These are phyloP conservation scores for Dothistroma septosporum DNA, from an alignment of 2,329 filamentous ascomycete species.

Conservation along the genomic window DNA sequence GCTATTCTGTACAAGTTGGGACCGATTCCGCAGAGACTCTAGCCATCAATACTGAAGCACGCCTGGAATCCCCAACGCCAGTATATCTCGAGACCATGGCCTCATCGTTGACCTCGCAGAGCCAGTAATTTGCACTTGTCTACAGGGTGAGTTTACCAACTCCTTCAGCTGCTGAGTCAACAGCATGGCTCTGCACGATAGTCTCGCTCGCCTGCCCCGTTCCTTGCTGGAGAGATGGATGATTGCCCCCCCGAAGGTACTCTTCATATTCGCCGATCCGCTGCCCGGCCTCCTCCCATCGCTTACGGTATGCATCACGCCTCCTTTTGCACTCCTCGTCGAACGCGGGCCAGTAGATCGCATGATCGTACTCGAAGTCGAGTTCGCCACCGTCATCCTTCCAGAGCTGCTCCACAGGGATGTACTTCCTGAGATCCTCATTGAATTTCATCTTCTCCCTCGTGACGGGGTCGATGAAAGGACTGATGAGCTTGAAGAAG, in stretches of 20 bases:
- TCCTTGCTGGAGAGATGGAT: conserved; percentile 28
- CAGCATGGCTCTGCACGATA: conserved; percentile 4
- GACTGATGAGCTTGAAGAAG: conserved; percentile 94
- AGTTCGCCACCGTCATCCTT: conserved; percentile 72
- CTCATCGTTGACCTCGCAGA: not conserved
- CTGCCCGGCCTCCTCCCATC: conserved; percentile 79
- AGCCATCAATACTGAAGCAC: not conserved
- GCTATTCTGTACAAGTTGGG: not conserved
- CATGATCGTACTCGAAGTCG: conserved; percentile 88
- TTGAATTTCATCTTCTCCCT: conserved; percentile 97
- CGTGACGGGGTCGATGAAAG: conserved; percentile 93
- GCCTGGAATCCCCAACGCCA: not conserved
- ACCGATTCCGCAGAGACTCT: not conserved
- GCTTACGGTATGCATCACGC: conserved; percentile 57
- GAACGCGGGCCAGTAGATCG: conserved; percentile 82
- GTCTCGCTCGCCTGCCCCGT: conserved; percentile 5
- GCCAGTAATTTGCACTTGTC: conserved; percentile 12
- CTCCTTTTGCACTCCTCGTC: conserved; percentile 65
- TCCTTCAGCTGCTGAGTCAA: conserved; percentile 9
- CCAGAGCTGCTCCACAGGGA: conserved; percentile 79
- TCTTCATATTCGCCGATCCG: conserved; percentile 80
- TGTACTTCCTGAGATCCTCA: conserved; percentile 77
- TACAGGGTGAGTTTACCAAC: conserved; percentile 14
- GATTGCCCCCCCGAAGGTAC: conserved; percentile 70
- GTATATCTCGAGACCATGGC: not conserved